Percentiles rank a stretch among this genome's conserved stretches.
Evolutionary conservation across 148 eudicot genomes (phyloP).

Genomic region (Linanthus parryae): DNA sequence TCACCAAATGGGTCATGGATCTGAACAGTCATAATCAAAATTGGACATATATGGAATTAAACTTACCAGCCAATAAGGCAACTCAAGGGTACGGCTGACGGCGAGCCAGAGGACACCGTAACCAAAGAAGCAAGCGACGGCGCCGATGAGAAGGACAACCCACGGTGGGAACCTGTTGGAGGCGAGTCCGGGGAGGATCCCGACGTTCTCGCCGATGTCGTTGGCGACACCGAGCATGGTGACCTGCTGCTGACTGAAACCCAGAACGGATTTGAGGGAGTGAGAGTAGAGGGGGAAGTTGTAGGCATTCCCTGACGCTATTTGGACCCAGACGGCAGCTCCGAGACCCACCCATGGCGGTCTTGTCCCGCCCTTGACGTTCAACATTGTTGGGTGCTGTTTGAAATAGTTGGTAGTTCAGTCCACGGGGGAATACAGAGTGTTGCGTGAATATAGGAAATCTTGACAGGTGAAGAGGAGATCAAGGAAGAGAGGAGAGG

Average conservation of each 20-base stretch:
- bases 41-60: not conserved
- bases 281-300: conserved; percentile 73
- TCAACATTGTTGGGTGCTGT: too few species aligned
- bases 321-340: conserved; percentile 62
- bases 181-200: conserved; percentile 50
- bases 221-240: conserved; percentile 80
- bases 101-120: conserved; percentile 72
- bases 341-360: conserved; percentile 87
- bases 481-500: too few species aligned
- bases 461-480: too few species aligned
- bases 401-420: too few species aligned
- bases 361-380: conserved; percentile 45
- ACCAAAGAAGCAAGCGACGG: conserved; percentile 49
- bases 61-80: conserved; percentile 73
- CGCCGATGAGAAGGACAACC: conserved; percentile 56
- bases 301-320: conserved; percentile 63
- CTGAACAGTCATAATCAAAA: too few species aligned
- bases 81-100: conserved; percentile 40
- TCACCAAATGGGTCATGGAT: too few species aligned
- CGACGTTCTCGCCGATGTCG: conserved; percentile 75
- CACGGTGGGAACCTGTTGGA: conserved; percentile 69
- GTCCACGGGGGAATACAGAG: too few species aligned
- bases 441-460: too few species aligned
- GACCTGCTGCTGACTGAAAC: conserved; percentile 55
- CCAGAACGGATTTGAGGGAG: conserved; percentile 59